Percentiles rank a stretch among this genome's conserved stretches.
These are phyloP conservation scores for Lactifluus pinguis DNA, from an alignment of 768 basidiomycete species.

Conservation along the genomic window DNA sequence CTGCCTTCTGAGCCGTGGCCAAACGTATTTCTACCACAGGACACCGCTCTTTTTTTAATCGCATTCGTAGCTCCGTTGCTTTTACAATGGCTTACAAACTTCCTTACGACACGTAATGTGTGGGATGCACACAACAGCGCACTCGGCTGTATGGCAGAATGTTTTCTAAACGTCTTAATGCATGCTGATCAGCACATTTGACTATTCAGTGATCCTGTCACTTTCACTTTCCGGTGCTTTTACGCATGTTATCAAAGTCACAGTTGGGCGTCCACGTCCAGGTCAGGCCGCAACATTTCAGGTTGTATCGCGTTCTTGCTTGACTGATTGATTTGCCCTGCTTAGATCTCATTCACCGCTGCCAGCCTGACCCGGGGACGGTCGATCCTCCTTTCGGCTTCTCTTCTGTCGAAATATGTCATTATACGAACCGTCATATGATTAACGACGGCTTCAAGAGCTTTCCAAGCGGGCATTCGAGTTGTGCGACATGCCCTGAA, in stretches of 20 bases:
- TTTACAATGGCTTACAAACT: conserved; percentile 60
- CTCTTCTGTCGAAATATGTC: conserved; percentile 70
- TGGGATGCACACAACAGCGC: conserved; percentile 82
- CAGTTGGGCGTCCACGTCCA: conserved; percentile 85
- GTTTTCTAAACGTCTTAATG: not conserved
- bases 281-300: conserved; percentile 32
- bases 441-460: conserved; percentile 83
- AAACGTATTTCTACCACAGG: conserved; percentile 16
- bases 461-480: conserved; percentile 89
- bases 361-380: conserved; percentile 57
- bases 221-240: conserved; percentile 68
- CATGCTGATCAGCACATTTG: not conserved
- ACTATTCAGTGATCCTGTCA: conserved; percentile 54
- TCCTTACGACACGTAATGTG: conserved; percentile 65
- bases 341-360: conserved; percentile 57
- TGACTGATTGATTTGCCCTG: not conserved
- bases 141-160: conserved; percentile 33
- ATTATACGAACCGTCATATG: conserved; percentile 47
- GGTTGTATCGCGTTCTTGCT: not conserved
- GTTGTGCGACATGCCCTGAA: conserved; percentile 41
- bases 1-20: not conserved
- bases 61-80: conserved; percentile 57
- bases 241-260: conserved; percentile 79
- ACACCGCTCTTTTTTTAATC: conserved; percentile 27
- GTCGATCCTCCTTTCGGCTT: conserved; percentile 65